These are phyloP conservation scores for Candida namnaoensis DNA, from an alignment of 805 yeast species.

Conservation along the genomic window DNA sequence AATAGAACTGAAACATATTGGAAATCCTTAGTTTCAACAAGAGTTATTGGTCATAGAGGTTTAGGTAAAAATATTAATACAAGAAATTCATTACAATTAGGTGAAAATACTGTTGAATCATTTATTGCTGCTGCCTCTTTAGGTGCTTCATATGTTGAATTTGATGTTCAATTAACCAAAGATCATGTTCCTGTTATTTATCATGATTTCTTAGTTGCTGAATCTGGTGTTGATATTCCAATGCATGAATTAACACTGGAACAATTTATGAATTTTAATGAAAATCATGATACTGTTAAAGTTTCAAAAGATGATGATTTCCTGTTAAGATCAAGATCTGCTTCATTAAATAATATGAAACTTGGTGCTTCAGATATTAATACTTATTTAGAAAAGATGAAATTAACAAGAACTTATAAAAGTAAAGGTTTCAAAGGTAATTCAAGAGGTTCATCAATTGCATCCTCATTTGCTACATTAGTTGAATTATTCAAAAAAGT, in stretches of 20 bases:
- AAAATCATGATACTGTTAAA: slow-evolving; percentile 17
- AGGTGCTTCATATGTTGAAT: slow-evolving; percentile 95
- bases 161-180: slow-evolving; percentile 91
- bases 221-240: slow-evolving; percentile 92
- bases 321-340: slow-evolving; percentile 18
- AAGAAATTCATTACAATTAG: slow-evolving; percentile 76
- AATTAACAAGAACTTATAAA: slow-evolving; percentile 82
- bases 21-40: slow-evolving; percentile 80
- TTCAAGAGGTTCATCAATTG: slow-evolving; percentile 79
- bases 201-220: slow-evolving; percentile 92
- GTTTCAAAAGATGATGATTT: slow-evolving; percentile 17
- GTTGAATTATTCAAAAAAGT: slow-evolving; percentile 75
- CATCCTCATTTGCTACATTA: slow-evolving; percentile 85
- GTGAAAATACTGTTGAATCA: slow-evolving; percentile 92
- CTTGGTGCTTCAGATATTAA: background rate
- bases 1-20: slow-evolving; percentile 73
- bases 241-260: slow-evolving; percentile 89
- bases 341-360: slow-evolving; percentile 6
- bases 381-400: slow-evolving; percentile 52
- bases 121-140: slow-evolving; percentile 93
- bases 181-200: slow-evolving; percentile 89
- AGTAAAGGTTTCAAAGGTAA: slow-evolving; percentile 88
- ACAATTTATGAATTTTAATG: slow-evolving; percentile 59
- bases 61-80: slow-evolving; percentile 76
- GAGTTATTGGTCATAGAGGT: slow-evolving; percentile 96